Percentiles rank a stretch among this genome's conserved stretches.
Conservation (phyloP, 2,329 filamentous ascomycete genomes). For the Pochonia chlamydosporia region DNA sequence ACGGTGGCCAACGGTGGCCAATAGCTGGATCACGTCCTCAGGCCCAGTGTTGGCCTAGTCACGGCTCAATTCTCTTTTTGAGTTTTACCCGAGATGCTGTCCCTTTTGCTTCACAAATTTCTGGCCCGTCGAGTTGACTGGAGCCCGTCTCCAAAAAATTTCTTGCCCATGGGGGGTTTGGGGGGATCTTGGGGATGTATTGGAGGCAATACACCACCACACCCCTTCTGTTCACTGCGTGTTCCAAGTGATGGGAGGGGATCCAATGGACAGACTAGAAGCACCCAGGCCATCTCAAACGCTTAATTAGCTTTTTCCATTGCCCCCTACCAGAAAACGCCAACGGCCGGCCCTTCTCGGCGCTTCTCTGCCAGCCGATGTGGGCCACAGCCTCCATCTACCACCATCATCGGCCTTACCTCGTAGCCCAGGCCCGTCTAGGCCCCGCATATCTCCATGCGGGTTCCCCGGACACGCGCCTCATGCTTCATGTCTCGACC, state of each 20-base stretch:
- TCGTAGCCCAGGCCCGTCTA: conserved; percentile 20
- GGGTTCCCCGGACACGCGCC: conserved; percentile 24
- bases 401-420: conserved; percentile 23
- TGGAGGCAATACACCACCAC: not conserved
- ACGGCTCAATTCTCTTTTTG: not conserved
- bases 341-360: conserved; percentile 26
- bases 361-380: conserved; percentile 23
- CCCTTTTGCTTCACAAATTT: not conserved
- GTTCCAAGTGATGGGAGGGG: not conserved
- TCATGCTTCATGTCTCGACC: conserved; percentile 4
- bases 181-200: not conserved
- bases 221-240: not conserved
- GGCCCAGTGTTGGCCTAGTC: not conserved
- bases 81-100: not conserved
- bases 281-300: not conserved
- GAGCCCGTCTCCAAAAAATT: not conserved
- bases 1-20: no score
- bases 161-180: not conserved
- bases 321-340: not conserved
- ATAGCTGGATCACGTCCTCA: no score
- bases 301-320: no score
- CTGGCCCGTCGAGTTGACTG: not conserved
- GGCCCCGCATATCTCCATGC: conserved; percentile 11
- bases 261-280: not conserved
- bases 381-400: conserved; percentile 7